Conservation (phyloP, 2,329 filamentous ascomycete species). For the Trichoderma sp. region DNA sequence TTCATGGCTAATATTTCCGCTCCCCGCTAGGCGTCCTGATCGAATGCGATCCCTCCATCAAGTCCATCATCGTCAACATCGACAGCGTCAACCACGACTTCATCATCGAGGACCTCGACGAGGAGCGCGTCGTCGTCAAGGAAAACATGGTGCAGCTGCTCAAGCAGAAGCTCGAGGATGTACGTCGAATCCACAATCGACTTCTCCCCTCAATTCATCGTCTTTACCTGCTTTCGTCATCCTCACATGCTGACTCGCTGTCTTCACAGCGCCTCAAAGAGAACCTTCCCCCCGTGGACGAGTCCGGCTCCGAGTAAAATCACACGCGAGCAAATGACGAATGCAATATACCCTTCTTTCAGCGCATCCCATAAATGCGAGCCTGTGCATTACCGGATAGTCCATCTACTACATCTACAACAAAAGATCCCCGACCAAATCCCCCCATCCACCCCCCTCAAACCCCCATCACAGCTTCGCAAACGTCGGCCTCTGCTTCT, state of each 20-base stretch:
- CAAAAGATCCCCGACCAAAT: not conserved
- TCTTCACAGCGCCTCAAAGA: slow-evolving; percentile 51
- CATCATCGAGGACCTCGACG: slow-evolving; percentile 80
- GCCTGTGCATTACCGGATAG: not conserved
- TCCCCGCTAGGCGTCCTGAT: slow-evolving; percentile 65
- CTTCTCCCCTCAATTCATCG: not conserved
- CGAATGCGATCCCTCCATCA: slow-evolving; percentile 84
- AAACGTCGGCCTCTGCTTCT: slow-evolving; percentile 80
- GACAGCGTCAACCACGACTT: slow-evolving; percentile 70
- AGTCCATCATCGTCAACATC: slow-evolving; percentile 79
- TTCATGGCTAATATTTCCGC: slow-evolving; percentile 13
- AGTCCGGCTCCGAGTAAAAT: slow-evolving; percentile 53
- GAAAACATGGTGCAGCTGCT: slow-evolving; percentile 69
- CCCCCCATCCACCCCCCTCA: not conserved
- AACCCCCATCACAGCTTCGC: slow-evolving; percentile 67
- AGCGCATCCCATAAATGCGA: not conserved
- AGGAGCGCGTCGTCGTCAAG: slow-evolving; percentile 74
- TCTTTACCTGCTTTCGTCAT: slow-evolving; percentile 15
- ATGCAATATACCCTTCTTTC: no score
- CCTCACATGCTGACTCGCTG: not conserved
- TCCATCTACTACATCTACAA: not conserved
- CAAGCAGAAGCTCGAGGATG: slow-evolving; percentile 69
- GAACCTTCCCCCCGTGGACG: slow-evolving; percentile 54
- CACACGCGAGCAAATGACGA: no score
- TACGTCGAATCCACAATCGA: slow-evolving; percentile 42